A percentile compares a stretch with the other conserved stretches of the same genome.
These are phyloP conservation scores for Aspergillus funiculosus DNA, from an alignment of 495 filamentous ascomycete genomes.

Conservation along the genomic window DNA sequence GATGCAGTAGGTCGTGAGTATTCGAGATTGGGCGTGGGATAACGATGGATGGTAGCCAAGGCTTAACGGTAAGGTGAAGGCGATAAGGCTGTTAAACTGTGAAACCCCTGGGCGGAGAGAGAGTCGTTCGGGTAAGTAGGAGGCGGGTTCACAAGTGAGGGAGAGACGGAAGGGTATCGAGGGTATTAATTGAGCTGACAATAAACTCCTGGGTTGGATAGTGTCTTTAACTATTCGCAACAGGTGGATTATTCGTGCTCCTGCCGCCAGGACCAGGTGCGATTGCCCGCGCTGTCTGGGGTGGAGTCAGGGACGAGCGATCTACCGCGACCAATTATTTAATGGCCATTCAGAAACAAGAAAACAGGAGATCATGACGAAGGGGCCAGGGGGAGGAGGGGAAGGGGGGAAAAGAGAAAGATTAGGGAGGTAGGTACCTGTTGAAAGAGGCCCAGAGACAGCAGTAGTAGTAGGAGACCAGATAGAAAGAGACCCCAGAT, in stretches of 20 bases:
- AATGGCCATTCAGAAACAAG: constrained; percentile 21
- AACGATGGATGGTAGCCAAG: too few species aligned
- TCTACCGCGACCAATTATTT: constrained; percentile 28
- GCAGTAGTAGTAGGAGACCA: constrained; percentile 1
- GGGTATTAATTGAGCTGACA: constrained; percentile 8
- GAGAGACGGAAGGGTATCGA: constrained; percentile 8
- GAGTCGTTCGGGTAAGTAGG: too few species aligned
- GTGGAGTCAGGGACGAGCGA: constrained; percentile 26
- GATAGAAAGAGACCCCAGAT: constrained; percentile 10
- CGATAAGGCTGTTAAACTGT: too few species aligned
- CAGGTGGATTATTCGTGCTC: constrained; percentile 6
- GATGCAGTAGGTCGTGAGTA: too few species aligned
- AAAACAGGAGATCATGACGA: constrained; percentile 4
- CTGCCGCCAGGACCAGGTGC: constrained; percentile 11
- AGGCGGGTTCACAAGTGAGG: not conserved
- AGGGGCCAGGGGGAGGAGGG: constrained; percentile 15
- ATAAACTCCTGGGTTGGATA: constrained; percentile 11
- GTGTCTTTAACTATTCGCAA: constrained; percentile 12
- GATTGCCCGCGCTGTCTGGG: constrained; percentile 23
- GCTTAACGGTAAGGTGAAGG: too few species aligned
- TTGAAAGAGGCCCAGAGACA: constrained; percentile 14
- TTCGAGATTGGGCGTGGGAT: too few species aligned
- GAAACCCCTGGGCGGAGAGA: too few species aligned
- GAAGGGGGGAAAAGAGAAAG: constrained; percentile 15
- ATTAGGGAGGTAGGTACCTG: constrained; percentile 14